These are phyloP conservation scores for Penicillium argentinense DNA, from an alignment of 495 filamentous ascomycete genomes.

Conservation along the genomic window DNA sequence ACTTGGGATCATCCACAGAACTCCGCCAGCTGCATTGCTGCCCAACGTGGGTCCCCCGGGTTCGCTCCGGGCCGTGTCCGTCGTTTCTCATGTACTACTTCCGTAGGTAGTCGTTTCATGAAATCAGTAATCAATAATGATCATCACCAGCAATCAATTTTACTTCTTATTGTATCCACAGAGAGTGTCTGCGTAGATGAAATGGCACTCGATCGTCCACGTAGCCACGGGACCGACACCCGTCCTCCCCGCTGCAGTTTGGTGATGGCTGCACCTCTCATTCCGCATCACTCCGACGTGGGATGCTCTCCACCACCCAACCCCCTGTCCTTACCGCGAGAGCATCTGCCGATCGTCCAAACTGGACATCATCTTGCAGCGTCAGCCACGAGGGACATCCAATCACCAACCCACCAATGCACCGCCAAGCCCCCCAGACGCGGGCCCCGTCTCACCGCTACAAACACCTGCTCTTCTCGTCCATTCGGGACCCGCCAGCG, in stretches of 20 bases:
- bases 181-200: too few relatives aligned
- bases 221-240: background rate
- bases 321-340: slow-evolving; percentile 11
- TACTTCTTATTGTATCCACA: too few relatives aligned
- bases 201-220: too few relatives aligned
- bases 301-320: slow-evolving; percentile 19
- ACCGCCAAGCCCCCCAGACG: slow-evolving; percentile 21
- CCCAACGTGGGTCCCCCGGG: slow-evolving; percentile 42
- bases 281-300: slow-evolving; percentile 22
- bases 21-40: slow-evolving; percentile 38
- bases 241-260: background rate
- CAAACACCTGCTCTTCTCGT: slow-evolving; percentile 11
- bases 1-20: slow-evolving; percentile 8
- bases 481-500: slow-evolving; percentile 19
- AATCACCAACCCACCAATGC: slow-evolving; percentile 17
- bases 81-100: too few relatives aligned
- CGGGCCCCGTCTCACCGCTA: slow-evolving; percentile 35
- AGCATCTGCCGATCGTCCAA: slow-evolving; percentile 26
- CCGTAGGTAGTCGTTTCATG: too few relatives aligned
- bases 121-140: too few relatives aligned
- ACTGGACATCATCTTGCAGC: slow-evolving; percentile 29
- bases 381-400: slow-evolving; percentile 19
- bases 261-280: background rate
- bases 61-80: slow-evolving; percentile 26
- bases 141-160: too few relatives aligned